Percentiles rank a stretch among this genome's conserved stretches.
These are phyloP conservation scores for Paramarasmius palmivorus DNA, from an alignment of 1,284 basidiomycete species.

Conservation along the genomic window DNA sequence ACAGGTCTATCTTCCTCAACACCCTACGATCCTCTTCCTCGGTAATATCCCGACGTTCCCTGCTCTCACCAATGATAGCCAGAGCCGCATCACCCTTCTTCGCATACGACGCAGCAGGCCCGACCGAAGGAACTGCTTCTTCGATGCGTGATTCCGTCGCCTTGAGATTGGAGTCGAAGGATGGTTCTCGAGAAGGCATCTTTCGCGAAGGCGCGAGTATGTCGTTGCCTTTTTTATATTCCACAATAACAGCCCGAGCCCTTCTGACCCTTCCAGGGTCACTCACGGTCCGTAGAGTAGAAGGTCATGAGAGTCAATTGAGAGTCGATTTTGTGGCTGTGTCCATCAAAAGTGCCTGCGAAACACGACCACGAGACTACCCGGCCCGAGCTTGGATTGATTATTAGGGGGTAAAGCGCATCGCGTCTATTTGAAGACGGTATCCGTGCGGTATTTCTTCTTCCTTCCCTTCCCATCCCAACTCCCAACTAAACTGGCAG, in stretches of 20 bases:
- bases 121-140: slow-evolving; percentile 10
- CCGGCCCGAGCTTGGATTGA: not conserved
- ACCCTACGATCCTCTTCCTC: slow-evolving; percentile 34
- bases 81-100: slow-evolving; percentile 36
- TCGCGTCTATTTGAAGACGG: not conserved
- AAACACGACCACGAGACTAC: not conserved
- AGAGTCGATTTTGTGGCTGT: no score
- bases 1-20: slow-evolving; percentile 40
- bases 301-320: no score
- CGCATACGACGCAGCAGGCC: slow-evolving; percentile 9
- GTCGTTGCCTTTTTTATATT: no score
- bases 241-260: no score
- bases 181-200: slow-evolving; percentile 3
- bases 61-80: slow-evolving; percentile 31
- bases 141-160: slow-evolving; percentile 17
- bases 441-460: not conserved
- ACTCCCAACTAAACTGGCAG: no score
- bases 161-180: slow-evolving; percentile 9
- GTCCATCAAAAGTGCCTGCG: no score
- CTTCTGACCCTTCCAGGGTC: no score
- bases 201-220: no score
- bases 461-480: not conserved
- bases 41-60: slow-evolving; percentile 28
- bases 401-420: not conserved
- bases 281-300: no score